phyloP scores from a whole-genome alignment of 805 yeast genomes.

The Barnettozyma californica region DNA sequence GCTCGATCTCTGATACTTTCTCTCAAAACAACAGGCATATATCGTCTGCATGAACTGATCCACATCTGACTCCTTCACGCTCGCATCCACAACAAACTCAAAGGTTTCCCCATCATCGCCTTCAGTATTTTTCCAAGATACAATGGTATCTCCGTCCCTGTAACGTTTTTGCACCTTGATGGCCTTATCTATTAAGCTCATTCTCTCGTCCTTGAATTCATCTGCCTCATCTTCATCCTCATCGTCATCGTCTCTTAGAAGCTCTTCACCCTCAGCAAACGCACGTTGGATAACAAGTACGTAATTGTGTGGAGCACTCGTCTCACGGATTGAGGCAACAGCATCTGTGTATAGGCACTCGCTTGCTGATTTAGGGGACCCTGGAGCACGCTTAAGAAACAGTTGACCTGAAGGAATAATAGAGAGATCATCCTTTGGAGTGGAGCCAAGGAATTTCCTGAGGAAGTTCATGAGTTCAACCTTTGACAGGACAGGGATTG shows the following conservation, averaged over 20 bases:
- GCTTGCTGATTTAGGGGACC: conserved; percentile 79
- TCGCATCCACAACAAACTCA: conserved; percentile 69
- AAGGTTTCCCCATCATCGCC: conserved; percentile 86
- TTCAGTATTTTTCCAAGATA: conserved; percentile 75
- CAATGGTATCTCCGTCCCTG: conserved; percentile 48
- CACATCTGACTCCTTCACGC: conserved; percentile 44
- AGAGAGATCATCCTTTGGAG: conserved; percentile 55
- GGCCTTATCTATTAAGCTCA: conserved; percentile 58
- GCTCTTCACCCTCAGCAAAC: conserved; percentile 61
- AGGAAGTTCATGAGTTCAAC: conserved; percentile 57
- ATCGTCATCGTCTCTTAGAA: conserved; percentile 45
- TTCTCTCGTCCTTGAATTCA: conserved; percentile 55
- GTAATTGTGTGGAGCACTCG: conserved; percentile 60
- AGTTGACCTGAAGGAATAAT: conserved; percentile 77
- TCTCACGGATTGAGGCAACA: conserved; percentile 61
- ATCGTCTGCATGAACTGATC: conserved; percentile 59
- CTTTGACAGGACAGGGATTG: neutral
- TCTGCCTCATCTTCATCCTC: conserved; percentile 34
- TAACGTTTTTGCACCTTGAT: conserved; percentile 52
- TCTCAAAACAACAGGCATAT: conserved; percentile 68
- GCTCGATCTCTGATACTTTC: conserved; percentile 57
- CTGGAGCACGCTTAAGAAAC: conserved; percentile 64
- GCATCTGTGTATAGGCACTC: conserved; percentile 85
- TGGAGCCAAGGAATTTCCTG: conserved; percentile 54
- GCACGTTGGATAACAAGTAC: conserved; percentile 69